Evolutionary conservation across 2,329 filamentous ascomycete genomes (phyloP).

Genomic region (Epichloe amarillans): DNA sequence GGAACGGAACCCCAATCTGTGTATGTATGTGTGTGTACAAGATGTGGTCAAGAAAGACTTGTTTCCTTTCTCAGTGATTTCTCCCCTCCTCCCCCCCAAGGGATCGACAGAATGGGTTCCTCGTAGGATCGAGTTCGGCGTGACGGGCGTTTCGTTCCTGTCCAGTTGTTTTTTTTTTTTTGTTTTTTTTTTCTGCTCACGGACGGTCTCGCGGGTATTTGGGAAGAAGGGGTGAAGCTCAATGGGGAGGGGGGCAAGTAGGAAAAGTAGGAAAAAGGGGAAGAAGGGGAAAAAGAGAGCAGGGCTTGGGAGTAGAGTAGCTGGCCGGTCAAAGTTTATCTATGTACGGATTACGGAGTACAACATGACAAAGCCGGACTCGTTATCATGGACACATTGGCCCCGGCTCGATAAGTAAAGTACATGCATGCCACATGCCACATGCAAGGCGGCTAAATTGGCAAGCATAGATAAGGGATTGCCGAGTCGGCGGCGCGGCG

Average conservation of each 20-base stretch:
- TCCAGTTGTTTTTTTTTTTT: too few relatives aligned
- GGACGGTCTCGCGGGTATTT: too few relatives aligned
- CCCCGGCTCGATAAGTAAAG: neutral
- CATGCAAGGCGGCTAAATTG: neutral
- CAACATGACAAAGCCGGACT: neutral
- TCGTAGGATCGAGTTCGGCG: too few relatives aligned
- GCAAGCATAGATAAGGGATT: conserved; percentile 1
- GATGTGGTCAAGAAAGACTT: neutral
- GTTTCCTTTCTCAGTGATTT: neutral
- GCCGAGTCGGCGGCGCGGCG: conserved; percentile 1
- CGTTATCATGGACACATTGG: neutral
- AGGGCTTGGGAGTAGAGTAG: neutral
- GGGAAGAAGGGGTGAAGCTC: too few relatives aligned
- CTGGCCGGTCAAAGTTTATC: neutral
- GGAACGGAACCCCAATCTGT: too few relatives aligned
- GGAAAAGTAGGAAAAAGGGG: neutral
- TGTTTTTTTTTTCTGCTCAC: too few relatives aligned
- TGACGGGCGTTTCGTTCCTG: too few relatives aligned
- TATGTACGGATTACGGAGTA: too few relatives aligned
- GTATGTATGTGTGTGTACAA: too few relatives aligned
- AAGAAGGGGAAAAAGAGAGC: too few relatives aligned
- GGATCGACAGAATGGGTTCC: too few relatives aligned
- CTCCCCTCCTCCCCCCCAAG: too few relatives aligned
- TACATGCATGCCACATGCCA: neutral
- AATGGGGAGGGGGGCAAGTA: neutral